Base-by-base conservation (phyloP, 1,284 basidiomycete genomes). In the Marasmius fiardii region DNA sequence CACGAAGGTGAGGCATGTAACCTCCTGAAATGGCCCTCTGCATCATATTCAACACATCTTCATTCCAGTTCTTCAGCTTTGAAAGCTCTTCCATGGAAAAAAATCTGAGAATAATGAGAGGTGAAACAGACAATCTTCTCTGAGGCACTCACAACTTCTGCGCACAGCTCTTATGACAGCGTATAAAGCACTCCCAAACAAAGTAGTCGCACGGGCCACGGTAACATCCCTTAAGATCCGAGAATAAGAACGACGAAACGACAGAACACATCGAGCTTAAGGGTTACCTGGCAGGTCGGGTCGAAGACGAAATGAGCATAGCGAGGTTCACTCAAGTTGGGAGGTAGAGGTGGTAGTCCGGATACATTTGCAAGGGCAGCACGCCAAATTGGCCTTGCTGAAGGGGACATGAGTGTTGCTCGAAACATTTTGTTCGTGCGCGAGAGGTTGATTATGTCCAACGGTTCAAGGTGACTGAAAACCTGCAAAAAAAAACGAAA, bases 151-250 rank as follows among this genome's bases (percentile, higher is more conserved):
- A 52, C 51, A 41, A 10, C 26, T 61, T 4, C 50, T 52, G 5
- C 41, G 54, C 4, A 20, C 54, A 56, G 16, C 18, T 44, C 21
- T 52, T 56, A 39, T 48, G 50, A 21, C 39, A 33, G 33, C 54
- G 18, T 18, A 51, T 31, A 12, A 48, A 34, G 41, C 35, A 51
- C 23, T 43, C 39, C 54, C 54, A 56, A 24, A 56, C 3, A 18
- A 49, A 34, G 16, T 51, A 35, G 6, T 44, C 31, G 16, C 44
- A 52, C 12, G 26, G 31, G n/a, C 7, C 5, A n/a, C 49, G 31
- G 4, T 23, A 16, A 33, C 48, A 51, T 20, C 18, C 33, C 48
- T 41, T 18, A 14, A 24, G 7, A 31, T 10, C 28, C 5, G 3
- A 35, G 31, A 11, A 14, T 6, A 2, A 20, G 8, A 31, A n/a